Percentiles rank a stretch among this genome's conserved stretches.
phyloP scores from a whole-genome alignment of 2,329 filamentous ascomycete species.

The Verticillium albo-atrum region DNA sequence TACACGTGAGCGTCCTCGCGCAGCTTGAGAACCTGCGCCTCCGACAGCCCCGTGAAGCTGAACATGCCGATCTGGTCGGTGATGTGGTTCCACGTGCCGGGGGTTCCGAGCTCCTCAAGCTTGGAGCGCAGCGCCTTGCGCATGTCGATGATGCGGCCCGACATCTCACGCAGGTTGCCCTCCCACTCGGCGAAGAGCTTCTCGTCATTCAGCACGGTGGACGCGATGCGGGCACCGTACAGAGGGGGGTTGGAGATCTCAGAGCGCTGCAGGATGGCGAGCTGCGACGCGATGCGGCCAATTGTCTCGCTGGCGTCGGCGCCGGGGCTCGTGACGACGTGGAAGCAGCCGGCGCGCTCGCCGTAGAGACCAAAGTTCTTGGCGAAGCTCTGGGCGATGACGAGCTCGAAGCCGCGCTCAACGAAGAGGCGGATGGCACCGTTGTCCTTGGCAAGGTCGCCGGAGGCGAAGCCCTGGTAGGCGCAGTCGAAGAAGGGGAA shows the following conservation, averaged over 20 bases:
- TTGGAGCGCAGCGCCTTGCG: conserved; percentile 70
- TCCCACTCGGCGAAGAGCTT: conserved; percentile 88
- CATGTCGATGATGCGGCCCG: conserved; percentile 92
- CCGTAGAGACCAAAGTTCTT: conserved; percentile 99
- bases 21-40: conserved; percentile 68
- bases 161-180: conserved; percentile 87
- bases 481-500: conserved; percentile 99
- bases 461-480: conserved; percentile 96
- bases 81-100: conserved; percentile 93
- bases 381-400: conserved; percentile 89
- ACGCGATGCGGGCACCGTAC: conserved; percentile 87
- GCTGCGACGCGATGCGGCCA: conserved; percentile 72
- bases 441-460: conserved; percentile 77
- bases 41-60: conserved; percentile 78
- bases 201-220: conserved; percentile 76
- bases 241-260: conserved; percentile 97
- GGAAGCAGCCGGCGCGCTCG: conserved; percentile 93
- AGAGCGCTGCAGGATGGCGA: conserved; percentile 90
- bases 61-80: conserved; percentile 99
- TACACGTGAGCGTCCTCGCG: conserved; percentile 72
- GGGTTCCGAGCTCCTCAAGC: conserved; percentile 80
- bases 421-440: conserved; percentile 94
- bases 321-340: conserved; percentile 75
- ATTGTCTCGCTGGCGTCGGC: conserved; percentile 59
- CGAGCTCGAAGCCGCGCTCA: conserved; percentile 83